phyloP scores from a whole-genome alignment of 1,139 yeast genomes.

The Magnusiomyces ingens region DNA sequence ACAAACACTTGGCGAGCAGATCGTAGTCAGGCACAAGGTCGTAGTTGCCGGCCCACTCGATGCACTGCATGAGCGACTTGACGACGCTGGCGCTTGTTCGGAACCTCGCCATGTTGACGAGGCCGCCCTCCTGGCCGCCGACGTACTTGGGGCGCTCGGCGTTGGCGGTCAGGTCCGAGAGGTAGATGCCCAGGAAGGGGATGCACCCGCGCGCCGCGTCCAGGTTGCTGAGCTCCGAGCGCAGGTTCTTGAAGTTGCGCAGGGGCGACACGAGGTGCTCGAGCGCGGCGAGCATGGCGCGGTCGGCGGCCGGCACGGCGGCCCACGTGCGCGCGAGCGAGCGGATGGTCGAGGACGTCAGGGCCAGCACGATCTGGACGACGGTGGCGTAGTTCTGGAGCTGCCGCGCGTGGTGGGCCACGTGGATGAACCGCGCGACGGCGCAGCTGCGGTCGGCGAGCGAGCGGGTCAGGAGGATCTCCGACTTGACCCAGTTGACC shows the following conservation, averaged over 20 bases:
- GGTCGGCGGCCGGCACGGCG: slow-evolving; percentile 44
- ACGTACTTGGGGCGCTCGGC: slow-evolving; percentile 47
- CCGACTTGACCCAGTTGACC: slow-evolving; percentile 87
- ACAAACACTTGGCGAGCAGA: slow-evolving; percentile 72
- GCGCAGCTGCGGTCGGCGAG: slow-evolving; percentile 56
- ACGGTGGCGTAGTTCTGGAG: slow-evolving; percentile 79
- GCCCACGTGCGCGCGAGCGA: slow-evolving; percentile 68
- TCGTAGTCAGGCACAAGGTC: slow-evolving; percentile 45
- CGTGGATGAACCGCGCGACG: slow-evolving; percentile 72
- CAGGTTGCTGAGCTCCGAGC: slow-evolving; percentile 55
- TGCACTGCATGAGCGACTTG: slow-evolving; percentile 69
- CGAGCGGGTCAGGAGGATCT: slow-evolving; percentile 62
- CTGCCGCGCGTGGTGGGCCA: slow-evolving; percentile 59
- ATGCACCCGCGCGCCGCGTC: slow-evolving; percentile 68
- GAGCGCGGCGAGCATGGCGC: slow-evolving; percentile 35
- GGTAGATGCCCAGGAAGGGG: slow-evolving; percentile 81
- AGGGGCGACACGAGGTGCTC: slow-evolving; percentile 50
- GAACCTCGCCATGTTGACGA: slow-evolving; percentile 73
- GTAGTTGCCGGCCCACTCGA: slow-evolving; percentile 77
- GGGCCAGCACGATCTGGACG: slow-evolving; percentile 79
- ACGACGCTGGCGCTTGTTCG: slow-evolving; percentile 73
- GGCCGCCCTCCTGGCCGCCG: too few relatives aligned
- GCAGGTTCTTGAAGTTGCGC: slow-evolving; percentile 58
- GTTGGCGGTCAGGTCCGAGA: slow-evolving; percentile 76
- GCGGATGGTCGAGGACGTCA: slow-evolving; percentile 64